phyloP scores from a whole-genome alignment of 2,329 filamentous ascomycete genomes.

The Magnaporthiopsis rhizophila region DNA sequence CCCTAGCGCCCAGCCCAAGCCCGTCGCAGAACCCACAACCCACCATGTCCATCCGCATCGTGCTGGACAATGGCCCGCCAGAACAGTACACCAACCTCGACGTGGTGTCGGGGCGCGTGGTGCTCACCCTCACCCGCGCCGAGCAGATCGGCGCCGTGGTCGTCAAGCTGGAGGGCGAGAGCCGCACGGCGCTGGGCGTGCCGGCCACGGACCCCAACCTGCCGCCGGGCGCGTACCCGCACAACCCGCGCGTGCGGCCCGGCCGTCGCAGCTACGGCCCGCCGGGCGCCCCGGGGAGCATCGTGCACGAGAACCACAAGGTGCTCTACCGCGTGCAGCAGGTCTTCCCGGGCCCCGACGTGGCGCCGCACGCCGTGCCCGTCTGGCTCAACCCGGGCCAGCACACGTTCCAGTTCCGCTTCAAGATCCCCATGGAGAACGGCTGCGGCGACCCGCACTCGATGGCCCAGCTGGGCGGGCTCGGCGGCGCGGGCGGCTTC shows the following conservation, averaged over 20 bases:
- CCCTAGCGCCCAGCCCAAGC: no score
- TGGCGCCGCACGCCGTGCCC: slow-evolving; percentile 30
- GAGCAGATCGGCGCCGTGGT: slow-evolving; percentile 66
- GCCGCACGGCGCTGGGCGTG: slow-evolving; percentile 54
- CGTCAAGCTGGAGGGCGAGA: slow-evolving; percentile 79
- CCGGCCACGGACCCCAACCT: slow-evolving; percentile 28
- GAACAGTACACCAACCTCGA: slow-evolving; percentile 77
- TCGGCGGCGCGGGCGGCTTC: slow-evolving; percentile 46
- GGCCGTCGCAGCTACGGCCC: slow-evolving; percentile 10
- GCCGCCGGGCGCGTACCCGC: slow-evolving; percentile 29
- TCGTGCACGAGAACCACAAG: slow-evolving; percentile 56
- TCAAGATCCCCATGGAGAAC: slow-evolving; percentile 74
- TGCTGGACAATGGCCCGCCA: slow-evolving; percentile 52
- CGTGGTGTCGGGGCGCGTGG: slow-evolving; percentile 54
- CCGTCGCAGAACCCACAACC: not conserved
- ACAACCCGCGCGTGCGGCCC: slow-evolving; percentile 21
- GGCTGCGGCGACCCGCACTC: slow-evolving; percentile 49
- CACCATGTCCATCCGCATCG: slow-evolving; percentile 58
- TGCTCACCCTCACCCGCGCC: slow-evolving; percentile 51
- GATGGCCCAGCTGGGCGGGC: slow-evolving; percentile 45
- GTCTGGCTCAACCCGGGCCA: slow-evolving; percentile 56
- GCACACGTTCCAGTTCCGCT: slow-evolving; percentile 70
- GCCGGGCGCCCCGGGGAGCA: slow-evolving; percentile 23
- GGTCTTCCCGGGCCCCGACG: slow-evolving; percentile 58
- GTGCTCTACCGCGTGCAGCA: slow-evolving; percentile 67